These are phyloP conservation scores for Populus pruinosa DNA, from an alignment of 345 rosid species.

Conservation along the genomic window DNA sequence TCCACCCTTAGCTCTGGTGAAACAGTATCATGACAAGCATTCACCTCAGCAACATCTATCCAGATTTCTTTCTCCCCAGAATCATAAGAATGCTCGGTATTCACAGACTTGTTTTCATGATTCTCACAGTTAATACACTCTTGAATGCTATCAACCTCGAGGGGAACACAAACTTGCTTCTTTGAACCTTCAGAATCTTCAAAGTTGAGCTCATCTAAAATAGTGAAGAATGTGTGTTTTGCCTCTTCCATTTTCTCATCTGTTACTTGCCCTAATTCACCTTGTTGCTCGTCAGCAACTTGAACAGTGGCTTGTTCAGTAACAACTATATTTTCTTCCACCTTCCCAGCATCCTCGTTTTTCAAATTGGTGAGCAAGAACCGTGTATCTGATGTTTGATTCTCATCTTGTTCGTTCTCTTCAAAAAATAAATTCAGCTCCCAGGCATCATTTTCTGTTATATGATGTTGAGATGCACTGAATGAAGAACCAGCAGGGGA, in stretches of 20 bases:
- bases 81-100: neutral
- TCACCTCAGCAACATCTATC: neutral
- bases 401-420: slow-evolving; percentile 4
- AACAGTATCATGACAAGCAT: neutral
- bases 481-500: neutral
- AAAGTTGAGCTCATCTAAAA: neutral
- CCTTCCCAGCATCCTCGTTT: neutral
- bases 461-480: neutral
- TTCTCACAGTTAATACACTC: neutral
- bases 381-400: slow-evolving; percentile 4
- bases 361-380: neutral
- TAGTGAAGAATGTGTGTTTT: neutral
- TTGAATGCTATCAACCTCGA: neutral
- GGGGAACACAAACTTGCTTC: neutral
- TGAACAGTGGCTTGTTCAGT: neutral
- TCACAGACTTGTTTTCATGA: neutral
- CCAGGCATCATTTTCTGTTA: slow-evolving; percentile 10
- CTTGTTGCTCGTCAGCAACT: slow-evolving; percentile 6
- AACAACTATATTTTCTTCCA: neutral
- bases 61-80: neutral
- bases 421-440: slow-evolving; percentile 10
- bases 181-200: neutral
- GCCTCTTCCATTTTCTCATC: neutral
- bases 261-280: neutral
- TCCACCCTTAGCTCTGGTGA: neutral